Evolutionary conservation across 306 rosid genomes (phyloP), one percentile per base, ranked within the genome.

Genomic region (Gleditsia sinensis): DNA sequence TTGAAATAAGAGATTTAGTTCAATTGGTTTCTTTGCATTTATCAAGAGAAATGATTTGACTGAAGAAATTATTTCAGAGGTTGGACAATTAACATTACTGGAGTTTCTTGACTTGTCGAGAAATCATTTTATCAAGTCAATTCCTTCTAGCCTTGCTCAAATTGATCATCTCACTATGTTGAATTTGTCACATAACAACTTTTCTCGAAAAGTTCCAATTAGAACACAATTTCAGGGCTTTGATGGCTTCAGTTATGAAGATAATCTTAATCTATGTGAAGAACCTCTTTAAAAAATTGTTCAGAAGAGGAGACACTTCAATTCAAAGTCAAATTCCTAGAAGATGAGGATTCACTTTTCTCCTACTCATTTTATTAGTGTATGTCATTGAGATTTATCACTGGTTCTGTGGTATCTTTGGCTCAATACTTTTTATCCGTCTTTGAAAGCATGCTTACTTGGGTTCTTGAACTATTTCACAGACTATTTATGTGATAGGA

Each of bases 31-130:
- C 70, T 0, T 57, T 79, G 28, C 73, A 79, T 30, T 58, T 79
- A 20, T 79, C 83, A 6, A 79, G 79, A 79, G 79, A 58, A 78
- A 78, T 7, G 25, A 60, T 1, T 62, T 71, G 46, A 43, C 2
- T 0, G 60, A 60, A 1, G 1, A 49, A 43, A 64, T 72, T 56
- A 58, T 67, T 32, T 17, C 56, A 3, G 32, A 54, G 0, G 54
- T 79, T 64, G 78, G 83, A 9, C 37, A 2, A 0, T 1, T 79
- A 16, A 3, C 13, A 24, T 63, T 54, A n/a, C 43, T 72, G 7
- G 78, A 79, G 0, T 55, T 6, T 64, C 74, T 65, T 23, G 78
- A 72, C 33, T 55, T 79, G 39, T 79, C 83, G 5, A 64, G 69
- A 79, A 79, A 79, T 5, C 59, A 40, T 0, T 0, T 78, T 0